These are phyloP conservation scores for Paecilomyces sp. DNA, from an alignment of 2,329 filamentous ascomycete genomes.

Conservation along the genomic window DNA sequence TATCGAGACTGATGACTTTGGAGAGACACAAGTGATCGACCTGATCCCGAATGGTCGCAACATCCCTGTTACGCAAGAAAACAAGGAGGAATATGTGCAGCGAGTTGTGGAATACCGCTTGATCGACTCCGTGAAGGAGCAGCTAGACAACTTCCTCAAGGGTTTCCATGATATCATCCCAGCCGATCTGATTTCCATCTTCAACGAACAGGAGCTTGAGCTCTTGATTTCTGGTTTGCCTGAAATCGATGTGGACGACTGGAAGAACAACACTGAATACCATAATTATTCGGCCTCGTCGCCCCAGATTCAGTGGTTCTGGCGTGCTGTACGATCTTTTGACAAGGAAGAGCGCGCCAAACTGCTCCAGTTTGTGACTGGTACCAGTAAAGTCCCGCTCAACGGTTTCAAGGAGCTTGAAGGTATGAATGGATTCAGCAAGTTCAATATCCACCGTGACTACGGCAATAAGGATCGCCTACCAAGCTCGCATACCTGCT, in stretches of 20 bases:
- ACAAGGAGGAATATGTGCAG: constrained; percentile 96
- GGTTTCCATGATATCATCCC: constrained; percentile 99
- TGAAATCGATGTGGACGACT: constrained; percentile 96
- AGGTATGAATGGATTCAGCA: constrained; percentile 96
- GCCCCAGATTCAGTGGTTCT: constrained; percentile 99
- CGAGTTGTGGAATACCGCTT: constrained; percentile 91
- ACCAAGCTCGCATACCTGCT: constrained; percentile 95
- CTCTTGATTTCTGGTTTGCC: constrained; percentile 92
- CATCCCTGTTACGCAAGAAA: constrained; percentile 90
- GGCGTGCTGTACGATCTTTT: constrained; percentile 92
- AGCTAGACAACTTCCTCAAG: constrained; percentile 87
- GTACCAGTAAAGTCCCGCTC: constrained; percentile 94
- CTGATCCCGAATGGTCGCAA: constrained; percentile 82
- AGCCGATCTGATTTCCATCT: constrained; percentile 87
- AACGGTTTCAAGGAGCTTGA: constrained; percentile 99
- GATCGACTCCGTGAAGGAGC: constrained; percentile 83
- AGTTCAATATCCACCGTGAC: constrained; percentile 98
- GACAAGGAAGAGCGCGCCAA: constrained; percentile 99
- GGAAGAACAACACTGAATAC: constrained; percentile 98
- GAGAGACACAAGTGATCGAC: constrained; percentile 79
- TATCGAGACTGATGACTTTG: constrained; percentile 88
- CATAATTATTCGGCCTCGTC: constrained; percentile 95
- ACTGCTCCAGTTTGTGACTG: constrained; percentile 93
- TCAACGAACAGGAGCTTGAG: constrained; percentile 97
- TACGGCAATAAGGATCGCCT: constrained; percentile 94